Percentiles rank a stretch among this genome's conserved stretches.
phyloP scores from a whole-genome alignment of 495 filamentous ascomycete species.

The Trichocladium antarcticum region DNA sequence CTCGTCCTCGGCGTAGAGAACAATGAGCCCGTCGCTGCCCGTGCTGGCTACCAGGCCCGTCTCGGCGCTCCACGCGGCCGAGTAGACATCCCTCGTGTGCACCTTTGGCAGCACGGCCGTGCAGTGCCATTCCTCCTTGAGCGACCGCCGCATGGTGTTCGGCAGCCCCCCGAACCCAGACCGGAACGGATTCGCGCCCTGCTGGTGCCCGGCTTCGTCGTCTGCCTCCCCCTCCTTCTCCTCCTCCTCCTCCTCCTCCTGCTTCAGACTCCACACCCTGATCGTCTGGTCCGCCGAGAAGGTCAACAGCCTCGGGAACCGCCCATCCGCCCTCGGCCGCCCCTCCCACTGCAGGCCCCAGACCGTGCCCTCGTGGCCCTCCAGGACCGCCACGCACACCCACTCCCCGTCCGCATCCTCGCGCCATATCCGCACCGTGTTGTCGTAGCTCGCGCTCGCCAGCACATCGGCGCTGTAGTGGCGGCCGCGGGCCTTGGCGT shows the following conservation, averaged over 20 bases:
- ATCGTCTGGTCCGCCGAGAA: constrained; percentile 71
- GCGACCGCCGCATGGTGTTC: constrained; percentile 65
- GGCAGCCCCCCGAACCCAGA: constrained; percentile 44
- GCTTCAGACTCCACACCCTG: constrained; percentile 60
- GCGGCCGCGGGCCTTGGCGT: constrained; percentile 12
- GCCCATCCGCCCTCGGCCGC: constrained; percentile 25
- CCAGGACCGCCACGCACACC: constrained; percentile 73
- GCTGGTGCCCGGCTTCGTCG: constrained; percentile 6
- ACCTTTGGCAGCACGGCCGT: constrained; percentile 57
- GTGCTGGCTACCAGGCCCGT: constrained; percentile 68
- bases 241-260: constrained; percentile 41
- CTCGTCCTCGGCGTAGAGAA: constrained; percentile 60
- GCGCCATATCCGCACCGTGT: constrained; percentile 76
- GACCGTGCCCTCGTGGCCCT: constrained; percentile 69
- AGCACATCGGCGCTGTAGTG: constrained; percentile 50
- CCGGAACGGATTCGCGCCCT: constrained; percentile 9
- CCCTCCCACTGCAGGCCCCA: constrained; percentile 82
- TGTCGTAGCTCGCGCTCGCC: constrained; percentile 81
- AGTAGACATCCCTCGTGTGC: constrained; percentile 74
- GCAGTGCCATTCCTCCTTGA: constrained; percentile 73
- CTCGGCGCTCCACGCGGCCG: constrained; percentile 63
- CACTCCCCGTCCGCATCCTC: constrained; percentile 85
- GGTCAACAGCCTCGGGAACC: constrained; percentile 55
- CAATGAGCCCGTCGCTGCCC: constrained; percentile 76
- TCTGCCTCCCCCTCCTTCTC: too few species aligned